Evolutionary conservation across 1,284 basidiomycete species (phyloP), one percentile per base, ranked within the genome.

Genomic region (Moesziomyces antarcticus): DNA sequence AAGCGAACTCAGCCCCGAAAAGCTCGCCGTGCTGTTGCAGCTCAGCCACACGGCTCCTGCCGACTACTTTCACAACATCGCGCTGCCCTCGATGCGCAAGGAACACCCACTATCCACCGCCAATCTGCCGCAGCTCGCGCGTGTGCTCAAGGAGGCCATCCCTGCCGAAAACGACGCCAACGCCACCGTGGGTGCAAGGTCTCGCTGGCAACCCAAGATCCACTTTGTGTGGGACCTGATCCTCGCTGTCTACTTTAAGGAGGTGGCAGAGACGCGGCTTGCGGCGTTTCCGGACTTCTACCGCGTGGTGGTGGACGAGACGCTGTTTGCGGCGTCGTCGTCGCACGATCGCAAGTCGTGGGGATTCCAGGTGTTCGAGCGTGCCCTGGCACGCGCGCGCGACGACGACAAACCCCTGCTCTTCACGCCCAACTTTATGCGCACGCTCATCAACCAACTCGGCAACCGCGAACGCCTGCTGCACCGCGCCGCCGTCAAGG

Each of bases 381-480:
- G 90, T 70, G 90, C 93, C 0, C 86, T 97, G 42, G 88, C 89
- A 9, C 89, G 90, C 18, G 88, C 94, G 21, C 87, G 88, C 8
- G 85, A 89, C 20, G 84, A 88, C 24, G 90, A 90, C 53, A 87
- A 95, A 76, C 91, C 93, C 0, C 90, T 93, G 87, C 87, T 98
- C 20, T 97, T 98, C 85, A 96, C 93, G 13, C 91, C 91, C 77
- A 96, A 97, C 84, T 93, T 97, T 79, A 95, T 98, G 92, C 91
- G 94, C 45, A 91, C 91, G 42, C 96, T 94, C 92, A 95, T 97
- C 75, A 97, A 96, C 84, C 94, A 98, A 82, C 88, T 99, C 21
- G 91, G 93, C 0, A 91, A 92, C 57, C 88, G 88, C 56, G 94
- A 97, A 84, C 89, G 94, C 56, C 90, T 94, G 82, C 86, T 97